Base-by-base conservation (phyloP, 495 filamentous ascomycete species). In the Xylaria longipes region DNA sequence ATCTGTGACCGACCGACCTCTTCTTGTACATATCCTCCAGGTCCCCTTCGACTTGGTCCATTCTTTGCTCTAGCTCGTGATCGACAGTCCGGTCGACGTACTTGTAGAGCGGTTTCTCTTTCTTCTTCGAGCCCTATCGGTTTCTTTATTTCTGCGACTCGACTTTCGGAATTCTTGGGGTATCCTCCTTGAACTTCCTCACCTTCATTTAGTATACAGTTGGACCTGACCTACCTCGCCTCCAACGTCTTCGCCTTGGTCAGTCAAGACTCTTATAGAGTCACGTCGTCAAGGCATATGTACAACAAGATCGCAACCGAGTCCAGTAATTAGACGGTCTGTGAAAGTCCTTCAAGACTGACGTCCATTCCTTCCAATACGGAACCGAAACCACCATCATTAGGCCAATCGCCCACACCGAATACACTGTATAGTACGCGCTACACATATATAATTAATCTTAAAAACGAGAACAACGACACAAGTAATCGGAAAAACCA, bases 61-160 rank as follows among this genome's bases (percentile, higher is more conserved):
- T 78, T 79, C 75, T 80, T 76, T 66, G 76, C 75, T 78, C 79
- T 78, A 71, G 77, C 75, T 70, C 71, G 78, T 81, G 80, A 84
- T 84, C 83, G 84, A 82, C 82, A 82, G 80, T 84, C 80, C 80
- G 77, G 82, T 85, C 81, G 80, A 79, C 80, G 75, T 71, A 71
- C 69, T 79, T 79, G 76, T 81, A 76, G 83, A 82, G 78, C 74
- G 68, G 79, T 80, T 81, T 84, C 81, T 83, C 78, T 82, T 82
- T 82, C 81, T 84, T 82, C 76, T 84, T 84, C 82, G 76, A 82
- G 82, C 78, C 80, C 77, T 81, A 79, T 81, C 82, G 84, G 83
- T 85, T 84, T 81, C 80, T 74, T 78, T 84, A 82, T 78, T 85
- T 84, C 81, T 62, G 76, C 78, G 80, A 79, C 82, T 85, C 80